Evolutionary conservation across 768 basidiomycete species (phyloP).

Genomic region (Hericium rajendrae): DNA sequence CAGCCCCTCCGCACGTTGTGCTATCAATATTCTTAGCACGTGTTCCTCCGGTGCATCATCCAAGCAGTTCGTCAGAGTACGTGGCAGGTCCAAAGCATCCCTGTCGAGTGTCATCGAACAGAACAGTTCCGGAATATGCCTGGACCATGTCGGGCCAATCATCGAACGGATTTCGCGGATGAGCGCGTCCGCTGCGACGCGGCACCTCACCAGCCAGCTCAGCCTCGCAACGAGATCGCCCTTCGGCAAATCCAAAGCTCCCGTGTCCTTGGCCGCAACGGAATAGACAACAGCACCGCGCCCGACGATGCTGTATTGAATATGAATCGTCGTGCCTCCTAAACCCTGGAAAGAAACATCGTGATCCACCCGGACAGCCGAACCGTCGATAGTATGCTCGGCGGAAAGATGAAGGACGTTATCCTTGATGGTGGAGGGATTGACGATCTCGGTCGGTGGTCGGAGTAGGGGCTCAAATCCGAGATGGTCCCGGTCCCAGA

Average conservation of each 20-base stretch:
- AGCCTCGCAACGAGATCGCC: not conserved
- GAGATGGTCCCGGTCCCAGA: not conserved
- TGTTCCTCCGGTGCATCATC: too few relatives aligned
- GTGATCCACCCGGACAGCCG: not conserved
- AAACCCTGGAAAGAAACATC: not conserved
- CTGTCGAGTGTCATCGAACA: not conserved
- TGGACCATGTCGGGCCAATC: not conserved
- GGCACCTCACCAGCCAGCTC: not conserved
- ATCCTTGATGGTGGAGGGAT: too few relatives aligned
- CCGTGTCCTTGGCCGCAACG: not conserved
- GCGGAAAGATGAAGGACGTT: too few relatives aligned
- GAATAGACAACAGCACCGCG: not conserved
- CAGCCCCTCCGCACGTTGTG: not conserved
- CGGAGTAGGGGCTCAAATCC: not conserved
- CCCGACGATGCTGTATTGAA: not conserved
- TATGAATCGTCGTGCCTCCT: not conserved
- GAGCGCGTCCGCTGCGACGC: not conserved
- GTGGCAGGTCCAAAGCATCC: too few relatives aligned
- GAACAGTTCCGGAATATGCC: not conserved
- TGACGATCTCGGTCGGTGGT: not conserved
- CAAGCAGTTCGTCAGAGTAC: too few relatives aligned
- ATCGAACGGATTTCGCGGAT: not conserved
- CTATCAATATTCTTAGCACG: not conserved
- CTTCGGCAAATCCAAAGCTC: too few relatives aligned
- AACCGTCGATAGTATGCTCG: too few relatives aligned